Base-by-base conservation (phyloP, 495 filamentous ascomycete species). In the Penicillium goetzii region DNA sequence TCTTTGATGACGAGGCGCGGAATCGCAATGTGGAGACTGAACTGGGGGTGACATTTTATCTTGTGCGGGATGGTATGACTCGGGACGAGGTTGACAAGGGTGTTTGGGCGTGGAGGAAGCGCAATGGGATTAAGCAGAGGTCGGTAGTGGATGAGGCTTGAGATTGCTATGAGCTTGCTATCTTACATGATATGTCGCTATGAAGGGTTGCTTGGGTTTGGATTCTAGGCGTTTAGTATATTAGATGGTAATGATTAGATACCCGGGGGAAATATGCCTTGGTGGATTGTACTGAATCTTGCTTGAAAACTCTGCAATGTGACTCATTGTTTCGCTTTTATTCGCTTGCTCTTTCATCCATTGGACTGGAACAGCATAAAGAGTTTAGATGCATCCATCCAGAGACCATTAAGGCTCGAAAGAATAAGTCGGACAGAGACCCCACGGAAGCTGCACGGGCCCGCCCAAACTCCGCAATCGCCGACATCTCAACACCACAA, bases 1-100 rank as follows among this genome's bases (percentile, higher is more conserved):
- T 99, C 68, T 99, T 97, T 69, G 94, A 99, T 67, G 94, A 99
- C 65, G 94, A 99, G 84, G 76, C 82, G 50, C 80, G 94, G 62
- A 99, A 99, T 73, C 78, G 83, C 40, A 91, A 96, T 74, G 94
- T 97, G 0, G 90, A 94, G 79, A 87, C 81, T 56, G 76, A 83
- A 61, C 64, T 97, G 56, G 93, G 93, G 2, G 90, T 97, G 28
- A 89, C 88, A 8, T 96, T 96, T 81, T 86, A 85, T 70, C 71
- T 96, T 65, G 90, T 99, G 5, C 73, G 85, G 60, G 88, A 92
- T 73, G 95, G 95, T 2, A 86, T 97, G 57, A 89, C 83, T n/a
- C 85, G 82, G 73, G 84, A 82, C 3, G 93, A 92, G 82, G 76
- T 98, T 49, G 92, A 95, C 76, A 83, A 81, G 26, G 94, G 93